Percentiles rank a stretch among this genome's conserved stretches.
These are phyloP conservation scores for Daldinia eschscholtzii DNA, from an alignment of 2,329 filamentous ascomycete genomes.

Conservation along the genomic window DNA sequence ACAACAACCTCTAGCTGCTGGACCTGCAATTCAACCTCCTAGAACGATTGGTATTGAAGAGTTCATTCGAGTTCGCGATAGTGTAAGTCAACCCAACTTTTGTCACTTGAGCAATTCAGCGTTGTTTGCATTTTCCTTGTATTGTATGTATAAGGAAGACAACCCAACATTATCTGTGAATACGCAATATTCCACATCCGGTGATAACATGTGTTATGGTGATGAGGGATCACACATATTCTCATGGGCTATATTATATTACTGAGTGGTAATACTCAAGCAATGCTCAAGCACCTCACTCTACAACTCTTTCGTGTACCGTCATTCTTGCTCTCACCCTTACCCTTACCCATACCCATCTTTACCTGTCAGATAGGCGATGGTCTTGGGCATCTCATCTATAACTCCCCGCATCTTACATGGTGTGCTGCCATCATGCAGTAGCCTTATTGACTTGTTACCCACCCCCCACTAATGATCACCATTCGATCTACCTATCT, in stretches of 20 bases:
- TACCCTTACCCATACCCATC: neutral
- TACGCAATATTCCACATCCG: neutral
- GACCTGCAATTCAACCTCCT: slow-evolving; percentile 30
- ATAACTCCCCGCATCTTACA: slow-evolving; percentile 3
- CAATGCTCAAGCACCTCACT: neutral
- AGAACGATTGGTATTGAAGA: slow-evolving; percentile 75
- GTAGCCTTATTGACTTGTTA: slow-evolving; percentile 6
- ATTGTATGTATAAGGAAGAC: slow-evolving; percentile 1
- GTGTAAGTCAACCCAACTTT: slow-evolving; percentile 68
- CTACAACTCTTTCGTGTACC: neutral
- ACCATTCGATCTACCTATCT: neutral
- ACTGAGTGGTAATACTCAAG: slow-evolving; percentile 1
- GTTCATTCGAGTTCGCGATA: slow-evolving; percentile 84
- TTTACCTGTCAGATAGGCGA: neutral
- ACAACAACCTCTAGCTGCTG: slow-evolving; percentile 41
- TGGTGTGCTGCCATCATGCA: neutral
- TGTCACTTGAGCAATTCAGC: slow-evolving; percentile 10
- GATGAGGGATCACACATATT: neutral
- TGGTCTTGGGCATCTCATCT: slow-evolving; percentile 12
- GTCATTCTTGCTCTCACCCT: neutral
- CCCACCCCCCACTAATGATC: neutral
- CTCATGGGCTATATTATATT: neutral
- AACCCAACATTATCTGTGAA: neutral
- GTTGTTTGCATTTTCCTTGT: slow-evolving; percentile 11
- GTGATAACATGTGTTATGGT: neutral